Percentiles rank a stretch among this genome's conserved stretches.
These are phyloP conservation scores for Rhizomucor pusillus DNA, from an alignment of 371 early-diverging fungal genomes.

Conservation along the genomic window DNA sequence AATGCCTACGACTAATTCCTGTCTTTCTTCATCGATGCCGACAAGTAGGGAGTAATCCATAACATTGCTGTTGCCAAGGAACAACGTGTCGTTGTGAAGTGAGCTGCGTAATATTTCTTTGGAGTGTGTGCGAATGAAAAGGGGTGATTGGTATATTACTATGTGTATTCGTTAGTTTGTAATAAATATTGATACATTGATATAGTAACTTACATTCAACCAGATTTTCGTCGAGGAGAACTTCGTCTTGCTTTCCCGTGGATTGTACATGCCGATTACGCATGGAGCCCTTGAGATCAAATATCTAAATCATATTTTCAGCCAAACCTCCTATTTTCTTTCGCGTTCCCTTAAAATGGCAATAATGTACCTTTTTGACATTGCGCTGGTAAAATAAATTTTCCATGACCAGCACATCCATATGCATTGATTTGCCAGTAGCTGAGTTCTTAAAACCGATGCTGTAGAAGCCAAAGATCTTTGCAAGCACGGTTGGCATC, in stretches of 20 bases:
- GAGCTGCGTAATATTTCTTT: slow-evolving; percentile 82
- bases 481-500: slow-evolving; percentile 87
- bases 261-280: slow-evolving; percentile 93
- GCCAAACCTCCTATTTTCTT: too few relatives aligned
- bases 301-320: slow-evolving; percentile 52
- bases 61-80: slow-evolving; percentile 84
- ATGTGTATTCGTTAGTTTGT: slow-evolving; percentile 3
- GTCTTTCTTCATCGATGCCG: slow-evolving; percentile 83
- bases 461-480: slow-evolving; percentile 94
- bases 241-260: slow-evolving; percentile 85
- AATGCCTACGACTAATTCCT: slow-evolving; percentile 92
- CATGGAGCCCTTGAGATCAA: slow-evolving; percentile 95
- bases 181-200: background rate
- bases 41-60: slow-evolving; percentile 97
- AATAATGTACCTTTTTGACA: slow-evolving; percentile 56
- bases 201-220: slow-evolving; percentile 62
- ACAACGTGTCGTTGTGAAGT: slow-evolving; percentile 89
- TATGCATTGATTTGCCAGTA: slow-evolving; percentile 78
- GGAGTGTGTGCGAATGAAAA: slow-evolving; percentile 89
- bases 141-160: slow-evolving; percentile 82
- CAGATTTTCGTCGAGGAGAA: slow-evolving; percentile 92
- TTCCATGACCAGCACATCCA: slow-evolving; percentile 96
- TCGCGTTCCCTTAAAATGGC: background rate
- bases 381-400: slow-evolving; percentile 89
- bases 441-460: slow-evolving; percentile 84